phyloP scores from a whole-genome alignment of 2,329 filamentous ascomycete genomes.

The Calonectria crousiana region DNA sequence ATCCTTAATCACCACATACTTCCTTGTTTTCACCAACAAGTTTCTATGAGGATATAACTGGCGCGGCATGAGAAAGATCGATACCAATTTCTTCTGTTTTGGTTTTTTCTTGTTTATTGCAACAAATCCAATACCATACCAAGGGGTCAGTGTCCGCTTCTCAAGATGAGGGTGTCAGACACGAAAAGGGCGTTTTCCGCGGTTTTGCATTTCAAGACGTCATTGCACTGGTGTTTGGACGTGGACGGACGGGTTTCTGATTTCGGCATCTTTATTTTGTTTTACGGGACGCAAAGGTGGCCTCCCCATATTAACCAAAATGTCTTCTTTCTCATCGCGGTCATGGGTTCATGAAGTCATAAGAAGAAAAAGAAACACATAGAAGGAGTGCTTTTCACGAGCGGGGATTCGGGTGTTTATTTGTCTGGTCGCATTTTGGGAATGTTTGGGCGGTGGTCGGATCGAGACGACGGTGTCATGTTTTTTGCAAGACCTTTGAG shows the following conservation, averaged over 20 bases:
- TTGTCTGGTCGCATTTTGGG: constrained; percentile 54
- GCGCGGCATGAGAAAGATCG: constrained; percentile 59
- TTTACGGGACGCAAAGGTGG: constrained; percentile 41
- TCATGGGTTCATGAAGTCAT: constrained; percentile 61
- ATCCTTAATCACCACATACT: constrained; percentile 60
- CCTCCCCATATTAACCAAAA: constrained; percentile 44
- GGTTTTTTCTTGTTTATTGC: constrained; percentile 45
- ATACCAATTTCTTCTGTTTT: constrained; percentile 58
- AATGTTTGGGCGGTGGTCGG: constrained; percentile 49
- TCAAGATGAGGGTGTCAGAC: constrained; percentile 53
- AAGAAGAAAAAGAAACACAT: constrained; percentile 59
- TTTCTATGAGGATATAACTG: constrained; percentile 50
- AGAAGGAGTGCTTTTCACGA: constrained; percentile 54
- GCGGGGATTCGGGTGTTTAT: constrained; percentile 50
- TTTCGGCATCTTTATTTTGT: constrained; percentile 47
- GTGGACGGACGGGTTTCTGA: constrained; percentile 38
- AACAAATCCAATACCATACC: constrained; percentile 44
- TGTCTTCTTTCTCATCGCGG: constrained; percentile 47
- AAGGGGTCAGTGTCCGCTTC: constrained; percentile 46
- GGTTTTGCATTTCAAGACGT: constrained; percentile 59
- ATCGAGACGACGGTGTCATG: constrained; percentile 51
- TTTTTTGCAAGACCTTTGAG: constrained; percentile 46
- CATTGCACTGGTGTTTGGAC: constrained; percentile 62
- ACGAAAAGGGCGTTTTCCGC: constrained; percentile 54
- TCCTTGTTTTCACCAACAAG: constrained; percentile 46